Evolutionary conservation across 768 basidiomycete genomes (phyloP).

Genomic region (Kwoniella dendrophila): DNA sequence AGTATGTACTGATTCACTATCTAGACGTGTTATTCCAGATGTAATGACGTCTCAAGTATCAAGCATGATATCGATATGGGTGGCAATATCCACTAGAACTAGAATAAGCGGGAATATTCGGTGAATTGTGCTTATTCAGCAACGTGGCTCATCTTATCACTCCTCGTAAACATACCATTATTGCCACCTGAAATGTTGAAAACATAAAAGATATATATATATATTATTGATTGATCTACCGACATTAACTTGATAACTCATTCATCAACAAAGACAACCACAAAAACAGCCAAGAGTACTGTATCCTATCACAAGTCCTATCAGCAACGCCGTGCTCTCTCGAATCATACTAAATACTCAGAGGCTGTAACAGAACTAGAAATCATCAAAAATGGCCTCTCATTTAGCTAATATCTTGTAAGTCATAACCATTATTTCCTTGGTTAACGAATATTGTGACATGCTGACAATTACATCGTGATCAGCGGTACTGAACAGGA

Average conservation of each 20-base stretch:
- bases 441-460: background rate
- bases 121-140: conserved; percentile 24
- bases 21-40: background rate
- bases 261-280: background rate
- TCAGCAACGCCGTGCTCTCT: too few species aligned
- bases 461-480: background rate
- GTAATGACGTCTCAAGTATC: conserved; percentile 29
- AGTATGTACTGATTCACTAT: too few species aligned
- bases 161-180: too few species aligned
- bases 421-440: conserved; percentile 25
- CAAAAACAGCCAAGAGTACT: conserved; percentile 1
- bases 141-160: conserved; percentile 20
- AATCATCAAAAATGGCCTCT: conserved; percentile 47
- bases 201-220: background rate
- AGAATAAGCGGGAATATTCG: conserved; percentile 30
- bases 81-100: conserved; percentile 3
- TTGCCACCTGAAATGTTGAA: conserved; percentile 1
- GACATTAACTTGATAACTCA: background rate
- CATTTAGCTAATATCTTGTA: conserved; percentile 85
- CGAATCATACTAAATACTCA: too few species aligned
- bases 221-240: background rate
- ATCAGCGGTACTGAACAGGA: conserved; percentile 58
- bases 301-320: too few species aligned
- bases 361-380: background rate
- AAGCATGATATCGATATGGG: background rate